Conservation (phyloP, 495 filamentous ascomycete species). For the Lasiosphaeria hispida region DNA sequence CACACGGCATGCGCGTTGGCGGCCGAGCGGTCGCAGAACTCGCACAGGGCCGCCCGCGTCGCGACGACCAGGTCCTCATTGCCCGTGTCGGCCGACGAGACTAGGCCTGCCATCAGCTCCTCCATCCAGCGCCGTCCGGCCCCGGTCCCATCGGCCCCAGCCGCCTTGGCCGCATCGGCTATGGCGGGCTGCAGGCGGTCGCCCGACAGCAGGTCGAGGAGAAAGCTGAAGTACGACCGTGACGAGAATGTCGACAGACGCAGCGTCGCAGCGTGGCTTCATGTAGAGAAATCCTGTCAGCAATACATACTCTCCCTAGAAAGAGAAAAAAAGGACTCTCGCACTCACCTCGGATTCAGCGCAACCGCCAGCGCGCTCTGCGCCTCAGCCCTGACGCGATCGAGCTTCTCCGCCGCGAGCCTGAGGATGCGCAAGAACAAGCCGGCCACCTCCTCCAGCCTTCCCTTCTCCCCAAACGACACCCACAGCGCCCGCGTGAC, state of each 20-base stretch:
- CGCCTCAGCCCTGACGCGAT: constrained; percentile 76
- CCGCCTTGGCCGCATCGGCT: constrained; percentile 11
- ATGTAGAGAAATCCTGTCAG: neutral
- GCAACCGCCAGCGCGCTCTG: constrained; percentile 43
- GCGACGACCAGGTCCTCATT: constrained; percentile 77
- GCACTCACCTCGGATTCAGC: constrained; percentile 33
- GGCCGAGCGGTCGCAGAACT: constrained; percentile 39
- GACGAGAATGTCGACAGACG: constrained; percentile 46
- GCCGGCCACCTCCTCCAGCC: constrained; percentile 16
- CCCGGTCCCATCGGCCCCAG: neutral
- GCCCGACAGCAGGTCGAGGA: constrained; percentile 42
- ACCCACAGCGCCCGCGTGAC: constrained; percentile 51
- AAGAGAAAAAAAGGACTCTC: neutral
- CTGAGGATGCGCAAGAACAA: constrained; percentile 55
- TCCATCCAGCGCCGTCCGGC: constrained; percentile 33
- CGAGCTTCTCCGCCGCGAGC: constrained; percentile 81
- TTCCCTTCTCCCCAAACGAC: constrained; percentile 18
- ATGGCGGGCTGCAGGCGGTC: constrained; percentile 28
- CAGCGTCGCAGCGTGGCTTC: constrained; percentile 28
- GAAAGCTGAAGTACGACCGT: constrained; percentile 46
- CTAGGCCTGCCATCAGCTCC: constrained; percentile 66
- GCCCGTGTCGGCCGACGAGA: constrained; percentile 79
- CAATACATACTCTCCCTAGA: neutral
- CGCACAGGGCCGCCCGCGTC: constrained; percentile 66
- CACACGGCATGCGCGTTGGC: constrained; percentile 33